Evolutionary conservation across 2,329 filamentous ascomycete species (phyloP).

Genomic region (Phoma sp.): DNA sequence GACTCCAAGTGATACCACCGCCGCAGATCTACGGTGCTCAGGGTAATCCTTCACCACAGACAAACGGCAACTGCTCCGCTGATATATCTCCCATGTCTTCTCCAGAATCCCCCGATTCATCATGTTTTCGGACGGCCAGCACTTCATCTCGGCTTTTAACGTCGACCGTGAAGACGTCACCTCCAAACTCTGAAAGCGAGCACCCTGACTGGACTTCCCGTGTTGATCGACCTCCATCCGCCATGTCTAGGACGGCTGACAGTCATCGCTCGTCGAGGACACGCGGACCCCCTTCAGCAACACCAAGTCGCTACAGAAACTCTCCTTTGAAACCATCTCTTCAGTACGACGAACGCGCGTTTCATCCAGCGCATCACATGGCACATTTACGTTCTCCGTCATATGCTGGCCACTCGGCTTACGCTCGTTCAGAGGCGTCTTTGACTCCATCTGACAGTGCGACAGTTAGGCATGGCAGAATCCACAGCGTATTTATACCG

Average conservation of each 20-base stretch:
- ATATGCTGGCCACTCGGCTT: not conserved
- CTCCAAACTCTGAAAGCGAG: not conserved
- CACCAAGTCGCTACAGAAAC: not conserved
- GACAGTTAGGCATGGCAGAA: not conserved
- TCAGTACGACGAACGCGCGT: not conserved
- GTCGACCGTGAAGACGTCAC: slow-evolving; percentile 6
- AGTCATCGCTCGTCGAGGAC: not conserved
- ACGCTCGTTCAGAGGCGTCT: not conserved
- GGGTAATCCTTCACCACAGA: not conserved
- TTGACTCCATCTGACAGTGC: slow-evolving; percentile 2
- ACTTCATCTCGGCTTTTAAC: not conserved
- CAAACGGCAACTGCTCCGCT: no score
- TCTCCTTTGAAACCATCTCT: not conserved
- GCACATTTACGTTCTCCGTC: not conserved
- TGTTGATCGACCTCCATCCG: not conserved
- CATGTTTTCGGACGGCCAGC: not conserved
- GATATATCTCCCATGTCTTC: not conserved
- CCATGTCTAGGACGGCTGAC: not conserved
- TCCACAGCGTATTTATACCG: not conserved
- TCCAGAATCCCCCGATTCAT: not conserved
- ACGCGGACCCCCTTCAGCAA: not conserved
- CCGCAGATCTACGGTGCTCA: not conserved
- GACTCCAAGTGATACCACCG: no score
- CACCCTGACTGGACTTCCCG: not conserved
- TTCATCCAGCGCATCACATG: not conserved